phyloP scores from a whole-genome alignment of 2,329 filamentous ascomycete species.

The Monosporascus sp. region DNA sequence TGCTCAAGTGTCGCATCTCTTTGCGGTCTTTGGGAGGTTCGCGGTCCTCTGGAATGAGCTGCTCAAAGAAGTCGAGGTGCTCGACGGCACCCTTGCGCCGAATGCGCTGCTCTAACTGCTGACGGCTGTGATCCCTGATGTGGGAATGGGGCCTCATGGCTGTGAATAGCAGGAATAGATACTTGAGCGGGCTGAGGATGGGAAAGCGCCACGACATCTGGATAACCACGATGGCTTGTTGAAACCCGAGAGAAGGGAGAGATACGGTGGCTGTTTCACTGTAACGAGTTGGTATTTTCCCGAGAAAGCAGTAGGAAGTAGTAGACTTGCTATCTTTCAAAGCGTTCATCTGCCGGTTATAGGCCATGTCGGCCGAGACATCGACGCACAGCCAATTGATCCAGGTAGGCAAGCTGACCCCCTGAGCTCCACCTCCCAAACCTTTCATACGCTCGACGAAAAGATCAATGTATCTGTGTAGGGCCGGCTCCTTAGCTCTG shows the following conservation, averaged over 20 bases:
- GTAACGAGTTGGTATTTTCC: not conserved
- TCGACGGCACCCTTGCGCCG: conserved; percentile 2
- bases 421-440: not conserved
- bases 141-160: conserved; percentile 3
- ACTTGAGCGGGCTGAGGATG: conserved; percentile 7
- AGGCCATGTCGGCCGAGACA: conserved; percentile 18
- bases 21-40: conserved; percentile 4
- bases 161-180: conserved; percentile 4
- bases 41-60: conserved; percentile 6
- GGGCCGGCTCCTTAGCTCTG: conserved; percentile 12
- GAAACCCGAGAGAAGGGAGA: conserved; percentile 4
- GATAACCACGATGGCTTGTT: conserved; percentile 3
- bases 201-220: conserved; percentile 11
- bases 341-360: conserved; percentile 13
- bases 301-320: not conserved
- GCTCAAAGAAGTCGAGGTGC: conserved; percentile 13
- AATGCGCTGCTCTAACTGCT: conserved; percentile 7
- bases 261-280: conserved; percentile 6
- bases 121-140: conserved; percentile 7
- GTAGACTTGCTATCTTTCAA: conserved; percentile 10
- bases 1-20: conserved; percentile 9
- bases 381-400: conserved; percentile 17
- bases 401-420: conserved; percentile 11
- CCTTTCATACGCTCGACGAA: conserved; percentile 15
- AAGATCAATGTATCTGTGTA: conserved; percentile 16